Base-by-base conservation (phyloP, 2,329 filamentous ascomycete species). In the Pseudogymnoascus destructans region DNA sequence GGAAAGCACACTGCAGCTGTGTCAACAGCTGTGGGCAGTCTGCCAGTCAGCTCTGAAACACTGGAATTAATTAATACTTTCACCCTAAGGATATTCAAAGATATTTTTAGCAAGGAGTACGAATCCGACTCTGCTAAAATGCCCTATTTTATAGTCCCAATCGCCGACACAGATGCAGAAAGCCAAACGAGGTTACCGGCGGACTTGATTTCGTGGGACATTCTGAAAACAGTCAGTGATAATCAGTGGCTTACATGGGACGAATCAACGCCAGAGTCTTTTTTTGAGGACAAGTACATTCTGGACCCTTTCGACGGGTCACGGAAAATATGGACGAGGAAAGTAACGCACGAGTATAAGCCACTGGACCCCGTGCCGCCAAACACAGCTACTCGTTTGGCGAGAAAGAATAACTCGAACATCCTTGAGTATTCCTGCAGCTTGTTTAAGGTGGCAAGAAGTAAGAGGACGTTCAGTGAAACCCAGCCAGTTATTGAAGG, bases 21-120 rank as follows among this genome's bases (percentile, higher is more conserved):
- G 2, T 78, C 79, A 8, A 66, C 74, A 0, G 69, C 75, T 0
- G 64, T 61, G 0, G 66, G 75, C 0, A 30, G 46, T 52, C 63
- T 90, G 0, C 9, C 70, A 0, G 62, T 82, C 0, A 69, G 72
- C 0, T 64, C 73, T 0, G 66, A 72, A 0, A 67, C 75, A 1
- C 63, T 89, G 0, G 70, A 78, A 0, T 69, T 73, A 1, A 68
- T 97, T n/a, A 83, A 82, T 0, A 71, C 70, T 0, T 95, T 93
- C 68, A 95, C 88, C 0, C 72, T 95, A 38, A 77, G 79, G 3
- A 71, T 95, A 0, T 96, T 95, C 69, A 73, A 80, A 13, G 89
- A 97, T 64, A 75, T 96, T 0, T 97, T 95, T 73, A 92, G 90
- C 70, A 98, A 98, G 69, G 76, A 77, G 2, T 98, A 89, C 65